These are phyloP conservation scores for Macrophomina pseudophaseolina DNA, from an alignment of 2,329 filamentous ascomycete genomes.

Conservation along the genomic window DNA sequence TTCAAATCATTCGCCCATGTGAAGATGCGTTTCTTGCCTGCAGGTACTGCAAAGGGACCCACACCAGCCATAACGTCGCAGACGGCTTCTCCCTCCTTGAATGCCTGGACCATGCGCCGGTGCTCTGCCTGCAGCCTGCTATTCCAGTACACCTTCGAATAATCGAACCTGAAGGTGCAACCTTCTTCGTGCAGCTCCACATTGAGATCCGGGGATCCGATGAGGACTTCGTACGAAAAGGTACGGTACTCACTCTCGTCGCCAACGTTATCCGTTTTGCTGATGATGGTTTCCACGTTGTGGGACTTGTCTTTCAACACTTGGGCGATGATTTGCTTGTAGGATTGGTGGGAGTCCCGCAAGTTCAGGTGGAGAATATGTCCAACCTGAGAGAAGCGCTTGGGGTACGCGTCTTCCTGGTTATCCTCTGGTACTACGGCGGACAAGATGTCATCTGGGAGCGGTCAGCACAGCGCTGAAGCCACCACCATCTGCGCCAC, in stretches of 20 bases:
- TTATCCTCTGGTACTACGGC: conserved; percentile 81
- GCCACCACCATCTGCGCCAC: conserved; percentile 30
- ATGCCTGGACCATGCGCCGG: conserved; percentile 72
- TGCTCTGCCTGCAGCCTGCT: conserved; percentile 89
- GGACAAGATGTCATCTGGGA: conserved; percentile 78
- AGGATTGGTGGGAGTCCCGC: conserved; percentile 78
- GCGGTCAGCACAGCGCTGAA: conserved; percentile 10
- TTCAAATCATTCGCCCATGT: conserved; percentile 98
- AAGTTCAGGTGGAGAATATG: conserved; percentile 94
- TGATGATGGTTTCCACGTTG: conserved; percentile 85
- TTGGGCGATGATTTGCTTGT: conserved; percentile 83
- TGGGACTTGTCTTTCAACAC: conserved; percentile 87
- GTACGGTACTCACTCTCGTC: conserved; percentile 85
- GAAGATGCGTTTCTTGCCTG: conserved; percentile 86
- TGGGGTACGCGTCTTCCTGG: conserved; percentile 78
- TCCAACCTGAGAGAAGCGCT: conserved; percentile 85
- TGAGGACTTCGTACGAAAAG: conserved; percentile 89
- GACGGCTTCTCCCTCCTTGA: conserved; percentile 84
- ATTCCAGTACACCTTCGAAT: conserved; percentile 98
- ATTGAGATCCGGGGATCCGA: conserved; percentile 79
- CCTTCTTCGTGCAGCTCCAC: conserved; percentile 82
- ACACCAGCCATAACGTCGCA: conserved; percentile 98
- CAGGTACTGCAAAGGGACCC: conserved; percentile 90
- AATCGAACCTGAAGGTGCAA: conserved; percentile 92
- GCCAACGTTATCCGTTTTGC: conserved; percentile 91